A percentile compares a stretch with the other conserved stretches of the same genome.
These are phyloP conservation scores for Bipolaris victoriae DNA, from an alignment of 2,329 filamentous ascomycete genomes.

Conservation along the genomic window DNA sequence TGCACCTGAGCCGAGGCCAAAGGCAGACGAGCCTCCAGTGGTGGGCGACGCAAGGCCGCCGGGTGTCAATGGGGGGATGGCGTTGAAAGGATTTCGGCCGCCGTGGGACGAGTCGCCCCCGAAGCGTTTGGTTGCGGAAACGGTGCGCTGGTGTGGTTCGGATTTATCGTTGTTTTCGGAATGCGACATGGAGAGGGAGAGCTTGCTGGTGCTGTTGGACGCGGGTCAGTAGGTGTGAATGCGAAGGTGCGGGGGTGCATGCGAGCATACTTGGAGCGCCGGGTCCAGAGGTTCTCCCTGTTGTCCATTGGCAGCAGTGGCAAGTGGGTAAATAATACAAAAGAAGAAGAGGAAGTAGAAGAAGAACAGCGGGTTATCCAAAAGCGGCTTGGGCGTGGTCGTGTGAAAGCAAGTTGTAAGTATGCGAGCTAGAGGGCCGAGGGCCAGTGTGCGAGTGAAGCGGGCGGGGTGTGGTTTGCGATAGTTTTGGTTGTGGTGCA, in stretches of 20 bases:
- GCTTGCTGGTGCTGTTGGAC: conserved; percentile 75
- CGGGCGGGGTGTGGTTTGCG: conserved; percentile 14
- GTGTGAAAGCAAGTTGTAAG: conserved; percentile 46
- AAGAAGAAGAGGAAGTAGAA: conserved; percentile 4
- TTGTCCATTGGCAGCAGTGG: conserved; percentile 48
- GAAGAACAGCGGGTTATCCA: conserved; percentile 23
- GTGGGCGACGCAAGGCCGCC: conserved; percentile 74
- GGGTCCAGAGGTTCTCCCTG: conserved; percentile 69
- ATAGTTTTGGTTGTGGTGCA: conserved; percentile 9
- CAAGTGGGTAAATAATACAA: conserved; percentile 16
- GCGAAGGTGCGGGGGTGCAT: conserved; percentile 23
- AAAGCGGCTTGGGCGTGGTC: conserved; percentile 45
- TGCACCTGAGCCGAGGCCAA: conserved; percentile 90
- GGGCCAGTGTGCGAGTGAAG: conserved; percentile 22
- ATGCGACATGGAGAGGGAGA: conserved; percentile 81
- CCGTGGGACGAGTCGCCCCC: conserved; percentile 77
- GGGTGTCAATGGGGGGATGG: conserved; percentile 72
- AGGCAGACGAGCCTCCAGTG: conserved; percentile 80
- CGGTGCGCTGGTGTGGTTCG: conserved; percentile 65
- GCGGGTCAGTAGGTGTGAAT: conserved; percentile 37
- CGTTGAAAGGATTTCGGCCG: conserved; percentile 78
- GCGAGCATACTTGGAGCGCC: conserved; percentile 76
- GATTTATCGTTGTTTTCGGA: conserved; percentile 59
- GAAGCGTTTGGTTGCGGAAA: conserved; percentile 74
- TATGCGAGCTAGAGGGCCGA: conserved; percentile 31